These are phyloP conservation scores for Epichloe uncinata DNA, from an alignment of 2,329 filamentous ascomycete species.

Conservation along the genomic window DNA sequence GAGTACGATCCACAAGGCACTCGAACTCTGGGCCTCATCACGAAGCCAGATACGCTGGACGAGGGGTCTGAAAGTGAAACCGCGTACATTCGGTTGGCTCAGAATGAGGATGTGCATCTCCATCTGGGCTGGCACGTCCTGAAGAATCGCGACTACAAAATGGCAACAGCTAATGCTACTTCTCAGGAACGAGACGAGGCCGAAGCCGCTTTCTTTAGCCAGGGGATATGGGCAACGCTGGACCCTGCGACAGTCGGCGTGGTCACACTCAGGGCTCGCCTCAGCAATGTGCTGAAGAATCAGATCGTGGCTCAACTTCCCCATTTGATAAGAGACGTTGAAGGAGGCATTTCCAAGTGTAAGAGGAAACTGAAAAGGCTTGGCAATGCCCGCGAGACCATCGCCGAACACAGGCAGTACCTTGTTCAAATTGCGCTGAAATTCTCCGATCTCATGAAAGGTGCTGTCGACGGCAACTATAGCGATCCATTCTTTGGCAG, in stretches of 20 bases:
- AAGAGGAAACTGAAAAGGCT: constrained; percentile 28
- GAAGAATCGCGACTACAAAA: constrained; percentile 26
- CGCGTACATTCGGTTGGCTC: constrained; percentile 26
- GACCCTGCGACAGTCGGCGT: constrained; percentile 30
- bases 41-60: constrained; percentile 35
- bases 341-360: constrained; percentile 20
- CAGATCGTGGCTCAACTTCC: constrained; percentile 35
- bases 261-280: constrained; percentile 27
- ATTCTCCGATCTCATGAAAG: constrained; percentile 30
- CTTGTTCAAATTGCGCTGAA: constrained; percentile 31
- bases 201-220: constrained; percentile 30
- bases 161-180: constrained; percentile 17
- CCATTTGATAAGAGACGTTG: constrained; percentile 27
- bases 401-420: constrained; percentile 32
- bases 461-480: constrained; percentile 38
- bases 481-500: constrained; percentile 35
- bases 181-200: constrained; percentile 22
- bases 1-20: constrained; percentile 11
- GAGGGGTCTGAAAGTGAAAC: constrained; percentile 24
- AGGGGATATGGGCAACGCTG: constrained; percentile 25
- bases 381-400: constrained; percentile 31
- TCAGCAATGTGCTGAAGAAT: constrained; percentile 35
- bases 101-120: constrained; percentile 32
- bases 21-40: constrained; percentile 42
- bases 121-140: constrained; percentile 40